phyloP scores from a whole-genome alignment of 1,284 basidiomycete genomes.

The Cystobasidiaceae sp. region DNA sequence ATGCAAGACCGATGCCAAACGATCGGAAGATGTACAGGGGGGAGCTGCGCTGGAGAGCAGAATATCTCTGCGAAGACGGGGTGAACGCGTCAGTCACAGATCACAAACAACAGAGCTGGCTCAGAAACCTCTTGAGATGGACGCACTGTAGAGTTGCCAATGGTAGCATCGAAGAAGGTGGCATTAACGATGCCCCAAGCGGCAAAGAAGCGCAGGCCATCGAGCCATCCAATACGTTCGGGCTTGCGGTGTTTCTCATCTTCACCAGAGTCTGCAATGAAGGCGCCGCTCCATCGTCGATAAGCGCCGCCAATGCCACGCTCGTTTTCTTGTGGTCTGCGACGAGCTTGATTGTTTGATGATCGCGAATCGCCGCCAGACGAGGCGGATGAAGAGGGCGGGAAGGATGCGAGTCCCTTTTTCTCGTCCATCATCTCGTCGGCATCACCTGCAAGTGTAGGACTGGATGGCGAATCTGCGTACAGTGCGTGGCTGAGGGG shows the following conservation, averaged over 20 bases:
- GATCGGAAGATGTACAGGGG: constrained; percentile 44
- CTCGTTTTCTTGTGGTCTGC: constrained; percentile 1
- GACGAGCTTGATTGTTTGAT: constrained; percentile 7
- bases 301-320: constrained; percentile 23
- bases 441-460: constrained; percentile 41
- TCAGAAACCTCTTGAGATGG: too few species aligned
- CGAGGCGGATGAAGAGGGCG: constrained; percentile 16
- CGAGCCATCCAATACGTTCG: constrained; percentile 43
- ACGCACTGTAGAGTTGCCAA: constrained; percentile 35
- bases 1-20: constrained; percentile 43
- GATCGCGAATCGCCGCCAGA: not conserved
- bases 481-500: constrained; percentile 42
- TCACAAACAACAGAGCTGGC: too few species aligned
- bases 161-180: constrained; percentile 44
- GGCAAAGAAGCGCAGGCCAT: constrained; percentile 45
- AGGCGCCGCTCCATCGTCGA: constrained; percentile 30
- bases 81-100: too few species aligned
- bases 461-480: constrained; percentile 37
- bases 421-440: constrained; percentile 33
- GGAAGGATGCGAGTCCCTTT: constrained; percentile 34
- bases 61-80: constrained; percentile 39
- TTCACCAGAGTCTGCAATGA: constrained; percentile 14
- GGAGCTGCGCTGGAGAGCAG: constrained; percentile 41
- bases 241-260: constrained; percentile 15
- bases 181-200: constrained; percentile 45